These are phyloP conservation scores for Entrophospora sp. DNA, from an alignment of 192 early-diverging fungal species.

Conservation along the genomic window DNA sequence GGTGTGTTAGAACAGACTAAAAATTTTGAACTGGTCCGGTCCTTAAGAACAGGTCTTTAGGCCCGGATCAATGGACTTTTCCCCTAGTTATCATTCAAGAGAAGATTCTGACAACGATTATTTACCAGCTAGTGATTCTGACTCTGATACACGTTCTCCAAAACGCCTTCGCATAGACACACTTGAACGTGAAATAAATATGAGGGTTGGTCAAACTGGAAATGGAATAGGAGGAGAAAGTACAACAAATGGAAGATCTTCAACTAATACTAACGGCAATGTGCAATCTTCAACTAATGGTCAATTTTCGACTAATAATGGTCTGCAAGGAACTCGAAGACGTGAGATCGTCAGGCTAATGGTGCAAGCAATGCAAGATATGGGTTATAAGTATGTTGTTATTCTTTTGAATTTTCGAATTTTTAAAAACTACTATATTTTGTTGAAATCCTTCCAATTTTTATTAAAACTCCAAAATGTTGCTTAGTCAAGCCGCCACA, in stretches of 20 bases:
- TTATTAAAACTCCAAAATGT: background rate
- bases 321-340: background rate
- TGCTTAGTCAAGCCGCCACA: constrained; percentile 53
- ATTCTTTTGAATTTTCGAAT: background rate
- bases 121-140: constrained; percentile 13
- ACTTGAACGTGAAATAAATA: background rate
- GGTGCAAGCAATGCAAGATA: constrained; percentile 73
- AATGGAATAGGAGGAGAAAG: constrained; percentile 19
- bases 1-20: no score
- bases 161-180: constrained; percentile 21
- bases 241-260: constrained; percentile 13
- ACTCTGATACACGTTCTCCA: constrained; percentile 5
- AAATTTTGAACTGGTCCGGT: no score
- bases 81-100: constrained; percentile 13
- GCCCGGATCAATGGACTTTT: no score
- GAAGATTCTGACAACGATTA: constrained; percentile 16
- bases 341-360: constrained; percentile 80
- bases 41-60: no score
- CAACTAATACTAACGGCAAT: constrained; percentile 15
- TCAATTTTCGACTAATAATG: background rate
- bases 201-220: constrained; percentile 13
- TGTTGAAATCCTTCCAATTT: background rate
- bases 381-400: constrained; percentile 63
- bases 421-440: no score
- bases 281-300: background rate